Base-by-base conservation (phyloP, 2,329 filamentous ascomycete genomes). In the Exserohilum rostratum region DNA sequence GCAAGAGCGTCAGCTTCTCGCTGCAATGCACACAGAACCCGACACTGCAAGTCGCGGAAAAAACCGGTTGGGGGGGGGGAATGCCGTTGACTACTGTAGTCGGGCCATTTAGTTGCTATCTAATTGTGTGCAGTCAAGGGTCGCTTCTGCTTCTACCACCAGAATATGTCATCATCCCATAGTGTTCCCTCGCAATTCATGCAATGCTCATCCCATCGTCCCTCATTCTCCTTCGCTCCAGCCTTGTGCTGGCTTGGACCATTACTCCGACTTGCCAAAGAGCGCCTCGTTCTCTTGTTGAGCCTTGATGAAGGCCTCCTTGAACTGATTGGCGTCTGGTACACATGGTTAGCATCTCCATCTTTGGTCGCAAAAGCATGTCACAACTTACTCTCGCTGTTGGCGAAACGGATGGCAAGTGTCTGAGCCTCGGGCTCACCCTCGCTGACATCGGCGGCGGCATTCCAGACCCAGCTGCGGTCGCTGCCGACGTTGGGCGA, bases 381-480 rank as follows among this genome's bases (percentile, higher is more conserved):
- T 15, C 5, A 15, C 15, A 15, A 67, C 71, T 66, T 84, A 96
- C 92, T 98, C 76, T 99, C 95, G 67, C 90, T 89, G 84, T 98
- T 99, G 81, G 90, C 93, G 73, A 99, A 97, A 67, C 95, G 92
- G 71, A 99, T 98, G 64, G 95, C 95, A 71, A 99, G 85, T 50
- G 95, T 99, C 73, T 92, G 89, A 51, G 93, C 91, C 84, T 99
- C 95, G 61, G 95, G 90, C 82, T 97, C 93, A 60, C 95, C 95
- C 84, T 99, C 95, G 74, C 91, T 96, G 69, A 98, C 93, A 83
- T 99, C 95, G 65, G 95, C 95, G 54, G 93, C 90, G 57, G 93
- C 93, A 74, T 96, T 98, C 95, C 95, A 99, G 66, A 99, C 95
- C 95, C 95, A 99, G 82, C 90, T 96, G 78, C 95, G 90, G 83